These are phyloP conservation scores for Auricularia sp. DNA, from an alignment of 768 basidiomycete genomes.

Conservation along the genomic window DNA sequence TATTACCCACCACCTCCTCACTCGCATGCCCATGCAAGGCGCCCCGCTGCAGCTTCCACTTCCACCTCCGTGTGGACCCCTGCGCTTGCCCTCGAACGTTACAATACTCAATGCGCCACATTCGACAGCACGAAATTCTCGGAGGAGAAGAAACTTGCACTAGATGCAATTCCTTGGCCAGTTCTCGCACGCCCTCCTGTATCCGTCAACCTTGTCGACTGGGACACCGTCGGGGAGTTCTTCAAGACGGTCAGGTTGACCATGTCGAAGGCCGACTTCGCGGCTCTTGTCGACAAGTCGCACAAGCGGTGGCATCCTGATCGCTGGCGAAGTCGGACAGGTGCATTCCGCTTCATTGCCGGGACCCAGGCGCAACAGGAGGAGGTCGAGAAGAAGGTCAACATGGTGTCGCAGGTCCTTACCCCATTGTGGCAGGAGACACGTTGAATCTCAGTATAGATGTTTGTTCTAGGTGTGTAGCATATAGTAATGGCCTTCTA, in stretches of 20 bases:
- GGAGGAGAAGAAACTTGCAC: conserved; percentile 34
- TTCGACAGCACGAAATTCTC: conserved; percentile 58
- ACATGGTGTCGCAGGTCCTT: conserved; percentile 63
- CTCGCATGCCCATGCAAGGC: not conserved
- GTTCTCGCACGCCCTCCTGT: conserved; percentile 42
- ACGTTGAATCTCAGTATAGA: not conserved
- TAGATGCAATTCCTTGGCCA: conserved; percentile 69
- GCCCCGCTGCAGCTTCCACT: not conserved
- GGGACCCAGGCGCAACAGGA: conserved; percentile 45
- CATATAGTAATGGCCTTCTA: not conserved
- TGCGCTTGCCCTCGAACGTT: conserved; percentile 61
- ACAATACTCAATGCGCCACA: conserved; percentile 44
- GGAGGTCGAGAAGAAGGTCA: conserved; percentile 58
- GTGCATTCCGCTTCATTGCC: conserved; percentile 45
- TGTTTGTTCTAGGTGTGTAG: not conserved
- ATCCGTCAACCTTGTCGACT: conserved; percentile 57
- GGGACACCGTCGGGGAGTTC: conserved; percentile 62
- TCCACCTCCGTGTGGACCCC: conserved; percentile 40
- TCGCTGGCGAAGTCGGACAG: conserved; percentile 56
- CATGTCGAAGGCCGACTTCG: conserved; percentile 55
- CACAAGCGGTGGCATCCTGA: conserved; percentile 74
- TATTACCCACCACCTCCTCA: no score
- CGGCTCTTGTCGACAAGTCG: conserved; percentile 55
- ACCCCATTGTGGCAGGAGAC: conserved; percentile 48
- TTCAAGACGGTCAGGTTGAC: conserved; percentile 43